phyloP scores from a whole-genome alignment of 2,329 filamentous ascomycete species.

The Elsinoe batatas region DNA sequence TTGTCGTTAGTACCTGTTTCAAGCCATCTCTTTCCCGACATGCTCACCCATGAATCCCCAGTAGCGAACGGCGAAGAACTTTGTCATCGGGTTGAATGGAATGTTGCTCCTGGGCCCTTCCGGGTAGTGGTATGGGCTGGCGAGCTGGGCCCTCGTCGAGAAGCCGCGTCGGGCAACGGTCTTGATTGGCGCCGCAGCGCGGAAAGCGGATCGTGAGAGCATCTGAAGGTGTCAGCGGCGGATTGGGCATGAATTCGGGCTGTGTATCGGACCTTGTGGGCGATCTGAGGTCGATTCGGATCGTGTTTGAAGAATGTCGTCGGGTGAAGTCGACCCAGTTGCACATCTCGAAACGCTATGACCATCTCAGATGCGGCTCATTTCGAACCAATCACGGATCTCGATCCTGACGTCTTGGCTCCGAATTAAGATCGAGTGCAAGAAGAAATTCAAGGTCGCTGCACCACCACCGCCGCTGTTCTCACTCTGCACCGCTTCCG shows the following conservation, averaged over 20 bases:
- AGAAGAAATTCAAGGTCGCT: constrained; percentile 1
- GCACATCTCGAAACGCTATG: constrained; percentile 11
- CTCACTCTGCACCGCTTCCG: neutral
- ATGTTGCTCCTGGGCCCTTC: constrained; percentile 92
- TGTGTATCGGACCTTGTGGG: neutral
- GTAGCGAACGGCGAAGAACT: constrained; percentile 74
- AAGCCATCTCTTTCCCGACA: neutral
- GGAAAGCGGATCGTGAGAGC: constrained; percentile 59
- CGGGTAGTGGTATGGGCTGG: constrained; percentile 94
- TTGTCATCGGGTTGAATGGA: constrained; percentile 91
- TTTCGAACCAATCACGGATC: neutral
- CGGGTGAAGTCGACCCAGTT: neutral
- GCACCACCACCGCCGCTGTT: neutral
- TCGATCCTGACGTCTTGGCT: constrained; percentile 1
- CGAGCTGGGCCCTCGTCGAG: constrained; percentile 75
- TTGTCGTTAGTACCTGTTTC: constrained; percentile 29
- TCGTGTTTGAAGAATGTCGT: neutral
- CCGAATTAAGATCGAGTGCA: constrained; percentile 9
- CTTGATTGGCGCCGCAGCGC: constrained; percentile 50
- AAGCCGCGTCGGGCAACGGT: constrained; percentile 82
- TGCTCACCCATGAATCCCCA: constrained; percentile 64
- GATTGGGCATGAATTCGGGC: neutral
- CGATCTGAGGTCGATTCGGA: neutral
- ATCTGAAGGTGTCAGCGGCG: constrained; percentile 47
- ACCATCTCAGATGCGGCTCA: constrained; percentile 6